Evolutionary conservation across 2,329 filamentous ascomycete genomes (phyloP).

Genomic region (Amauroascus verrucosus): DNA sequence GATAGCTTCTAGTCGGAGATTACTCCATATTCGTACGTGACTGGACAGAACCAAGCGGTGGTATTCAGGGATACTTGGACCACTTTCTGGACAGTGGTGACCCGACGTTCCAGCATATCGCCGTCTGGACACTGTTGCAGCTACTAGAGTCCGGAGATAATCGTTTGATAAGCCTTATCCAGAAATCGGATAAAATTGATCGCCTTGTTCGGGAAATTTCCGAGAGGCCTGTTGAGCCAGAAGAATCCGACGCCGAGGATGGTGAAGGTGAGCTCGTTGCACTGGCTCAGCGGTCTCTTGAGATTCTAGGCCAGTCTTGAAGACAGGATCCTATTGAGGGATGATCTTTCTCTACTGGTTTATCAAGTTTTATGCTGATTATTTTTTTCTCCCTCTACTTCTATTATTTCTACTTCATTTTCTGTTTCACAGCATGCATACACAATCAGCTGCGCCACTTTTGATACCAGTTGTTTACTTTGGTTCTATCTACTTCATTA

Average conservation of each 20-base stretch:
- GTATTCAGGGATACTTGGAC: slow-evolving; percentile 88
- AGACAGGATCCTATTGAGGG: slow-evolving; percentile 41
- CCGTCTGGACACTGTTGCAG: slow-evolving; percentile 94
- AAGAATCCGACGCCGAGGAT: slow-evolving; percentile 77
- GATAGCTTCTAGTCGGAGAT: slow-evolving; percentile 60
- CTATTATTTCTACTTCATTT: not conserved
- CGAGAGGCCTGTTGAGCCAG: slow-evolving; percentile 76
- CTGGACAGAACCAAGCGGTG: slow-evolving; percentile 84
- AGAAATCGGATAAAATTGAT: slow-evolving; percentile 81
- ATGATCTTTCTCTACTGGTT: not conserved
- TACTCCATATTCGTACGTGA: slow-evolving; percentile 93
- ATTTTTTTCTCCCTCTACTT: slow-evolving; percentile 1
- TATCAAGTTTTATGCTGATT: not conserved
- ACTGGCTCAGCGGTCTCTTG: slow-evolving; percentile 79
- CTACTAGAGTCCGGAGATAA: slow-evolving; percentile 91
- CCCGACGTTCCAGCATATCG: slow-evolving; percentile 96
- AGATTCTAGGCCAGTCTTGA: slow-evolving; percentile 67
- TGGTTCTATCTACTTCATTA: not conserved
- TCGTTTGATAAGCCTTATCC: slow-evolving; percentile 75
- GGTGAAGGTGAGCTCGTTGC: slow-evolving; percentile 90
- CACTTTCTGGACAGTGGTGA: slow-evolving; percentile 91
- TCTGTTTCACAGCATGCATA: slow-evolving; percentile 1
- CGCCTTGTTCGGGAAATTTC: slow-evolving; percentile 86
- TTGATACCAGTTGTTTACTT: slow-evolving; percentile 9
- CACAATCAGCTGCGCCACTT: not conserved